A percentile compares a stretch with the other conserved stretches of the same genome.
phyloP scores from a whole-genome alignment of 768 basidiomycete genomes.

The Clitopilus passeckerianus region DNA sequence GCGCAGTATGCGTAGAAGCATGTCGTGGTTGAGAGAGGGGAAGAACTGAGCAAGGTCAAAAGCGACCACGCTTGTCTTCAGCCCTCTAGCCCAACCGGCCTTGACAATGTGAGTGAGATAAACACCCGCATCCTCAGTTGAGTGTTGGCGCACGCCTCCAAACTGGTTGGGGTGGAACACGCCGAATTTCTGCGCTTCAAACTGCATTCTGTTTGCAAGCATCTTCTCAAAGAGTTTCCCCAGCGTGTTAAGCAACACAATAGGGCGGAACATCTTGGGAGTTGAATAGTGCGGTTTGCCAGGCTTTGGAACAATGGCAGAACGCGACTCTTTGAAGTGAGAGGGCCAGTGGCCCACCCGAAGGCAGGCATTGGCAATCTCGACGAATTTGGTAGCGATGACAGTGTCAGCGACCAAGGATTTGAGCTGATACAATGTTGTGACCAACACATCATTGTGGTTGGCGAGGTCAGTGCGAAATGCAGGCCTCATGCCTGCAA shows the following conservation, averaged over 20 bases:
- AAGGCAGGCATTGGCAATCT: constrained; percentile 1
- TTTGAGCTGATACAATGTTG: neutral
- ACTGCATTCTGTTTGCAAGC: neutral
- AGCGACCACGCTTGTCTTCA: neutral
- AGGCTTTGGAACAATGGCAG: constrained; percentile 2
- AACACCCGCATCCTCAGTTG: neutral
- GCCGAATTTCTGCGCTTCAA: neutral
- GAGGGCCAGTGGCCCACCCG: neutral
- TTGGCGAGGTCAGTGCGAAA: neutral
- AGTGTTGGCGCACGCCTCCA: neutral
- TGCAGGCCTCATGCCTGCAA: neutral
- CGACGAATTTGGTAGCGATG: neutral
- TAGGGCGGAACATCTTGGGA: neutral
- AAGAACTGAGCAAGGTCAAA: neutral
- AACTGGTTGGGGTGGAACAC: neutral
- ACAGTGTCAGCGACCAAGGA: neutral
- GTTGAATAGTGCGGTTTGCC: constrained; percentile 1
- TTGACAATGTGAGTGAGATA: neutral
- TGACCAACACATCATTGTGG: neutral
- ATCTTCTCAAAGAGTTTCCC: neutral
- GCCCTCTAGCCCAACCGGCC: neutral
- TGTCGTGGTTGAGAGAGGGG: neutral
- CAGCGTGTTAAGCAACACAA: neutral
- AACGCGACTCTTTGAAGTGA: constrained; percentile 2
- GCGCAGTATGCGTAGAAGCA: neutral